These are phyloP conservation scores for Aspergillus aculeatinus DNA, from an alignment of 2,329 filamentous ascomycete species.

Conservation along the genomic window DNA sequence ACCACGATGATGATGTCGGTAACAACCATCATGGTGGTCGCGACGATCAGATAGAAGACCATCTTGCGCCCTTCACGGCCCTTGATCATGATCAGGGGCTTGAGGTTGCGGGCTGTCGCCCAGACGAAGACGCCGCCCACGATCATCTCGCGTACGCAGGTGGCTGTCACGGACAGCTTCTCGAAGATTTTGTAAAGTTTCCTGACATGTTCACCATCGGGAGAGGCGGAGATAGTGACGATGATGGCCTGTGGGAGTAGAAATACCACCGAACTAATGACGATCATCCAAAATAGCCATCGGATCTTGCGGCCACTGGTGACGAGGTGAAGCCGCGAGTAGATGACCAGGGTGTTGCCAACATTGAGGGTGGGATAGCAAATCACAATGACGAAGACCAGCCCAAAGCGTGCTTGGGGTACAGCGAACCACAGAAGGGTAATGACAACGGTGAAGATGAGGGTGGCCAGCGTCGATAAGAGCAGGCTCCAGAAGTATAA, in stretches of 20 bases:
- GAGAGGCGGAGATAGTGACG: constrained; percentile 33
- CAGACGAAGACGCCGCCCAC: constrained; percentile 53
- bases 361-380: constrained; percentile 42
- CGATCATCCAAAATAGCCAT: constrained; percentile 44
- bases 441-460: constrained; percentile 34
- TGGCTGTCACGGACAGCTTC: constrained; percentile 50
- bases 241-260: constrained; percentile 37
- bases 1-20: constrained; percentile 38
- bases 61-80: constrained; percentile 37
- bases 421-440: constrained; percentile 7
- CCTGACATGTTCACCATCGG: constrained; percentile 7
- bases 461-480: constrained; percentile 36
- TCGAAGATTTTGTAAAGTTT: constrained; percentile 38
- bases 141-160: constrained; percentile 53
- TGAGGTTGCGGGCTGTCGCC: constrained; percentile 43
- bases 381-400: constrained; percentile 17
- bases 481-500: constrained; percentile 51
- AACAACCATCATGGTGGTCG: constrained; percentile 34
- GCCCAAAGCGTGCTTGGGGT: neutral
- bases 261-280: constrained; percentile 35
- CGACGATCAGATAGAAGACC: constrained; percentile 45
- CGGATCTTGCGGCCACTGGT: constrained; percentile 34
- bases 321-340: constrained; percentile 48
- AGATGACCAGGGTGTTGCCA: constrained; percentile 45
- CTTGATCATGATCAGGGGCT: constrained; percentile 43